Percentiles rank a stretch among this genome's conserved stretches.
phyloP scores from a whole-genome alignment of 192 early-diverging fungal species.

The Linnemannia hyalina region DNA sequence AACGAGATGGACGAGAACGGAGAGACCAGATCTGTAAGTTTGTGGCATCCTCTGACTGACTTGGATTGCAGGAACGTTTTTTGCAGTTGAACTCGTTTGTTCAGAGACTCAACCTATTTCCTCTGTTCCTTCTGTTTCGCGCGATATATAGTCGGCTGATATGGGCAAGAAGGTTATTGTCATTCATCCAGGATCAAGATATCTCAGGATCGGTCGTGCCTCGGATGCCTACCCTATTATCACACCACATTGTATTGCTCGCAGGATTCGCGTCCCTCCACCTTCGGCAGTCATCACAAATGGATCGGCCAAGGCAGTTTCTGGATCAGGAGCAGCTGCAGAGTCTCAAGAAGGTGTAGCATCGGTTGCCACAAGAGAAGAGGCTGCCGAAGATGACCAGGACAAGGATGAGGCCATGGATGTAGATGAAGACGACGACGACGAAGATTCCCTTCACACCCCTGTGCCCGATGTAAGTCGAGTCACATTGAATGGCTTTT shows the following conservation, averaged over 20 bases:
- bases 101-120: neutral
- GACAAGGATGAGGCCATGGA: constrained; percentile 44
- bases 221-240: constrained; percentile 84
- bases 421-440: constrained; percentile 36
- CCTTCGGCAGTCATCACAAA: neutral
- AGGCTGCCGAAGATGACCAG: constrained; percentile 19
- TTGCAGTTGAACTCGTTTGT: neutral
- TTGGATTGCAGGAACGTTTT: neutral
- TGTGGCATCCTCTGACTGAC: neutral
- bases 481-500: neutral
- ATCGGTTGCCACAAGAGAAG: neutral
- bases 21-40: constrained; percentile 36
- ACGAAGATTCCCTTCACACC: constrained; percentile 10
- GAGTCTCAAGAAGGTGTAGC: neutral
- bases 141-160: constrained; percentile 26
- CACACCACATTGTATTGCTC: constrained; percentile 86
- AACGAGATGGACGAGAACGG: constrained; percentile 52
- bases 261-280: constrained; percentile 56
- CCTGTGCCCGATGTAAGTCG: constrained; percentile 20
- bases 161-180: constrained; percentile 77
- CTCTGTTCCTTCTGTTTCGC: neutral
- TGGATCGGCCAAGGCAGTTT: neutral
- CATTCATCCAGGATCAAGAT: constrained; percentile 89
- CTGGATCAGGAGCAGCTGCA: neutral
- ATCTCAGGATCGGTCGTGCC: constrained; percentile 84